These are phyloP conservation scores for Aspergillus ochraceus DNA, from an alignment of 2,329 filamentous ascomycete genomes.

Conservation along the genomic window DNA sequence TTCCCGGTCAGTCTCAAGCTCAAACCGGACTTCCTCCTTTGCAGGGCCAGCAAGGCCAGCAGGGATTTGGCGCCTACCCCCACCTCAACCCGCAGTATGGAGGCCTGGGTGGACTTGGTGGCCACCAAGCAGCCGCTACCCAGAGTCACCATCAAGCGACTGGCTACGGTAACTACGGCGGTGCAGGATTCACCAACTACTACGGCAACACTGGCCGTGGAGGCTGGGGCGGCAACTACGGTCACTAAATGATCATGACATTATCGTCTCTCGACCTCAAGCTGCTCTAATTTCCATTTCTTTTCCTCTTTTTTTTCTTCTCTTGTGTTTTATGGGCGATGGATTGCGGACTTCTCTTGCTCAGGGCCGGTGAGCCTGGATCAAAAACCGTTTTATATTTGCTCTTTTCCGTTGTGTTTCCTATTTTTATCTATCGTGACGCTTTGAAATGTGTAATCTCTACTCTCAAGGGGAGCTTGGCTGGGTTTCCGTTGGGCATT, in stretches of 20 bases:
- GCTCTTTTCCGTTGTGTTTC: slow-evolving; percentile 3
- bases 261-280: slow-evolving; percentile 26
- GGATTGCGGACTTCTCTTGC: slow-evolving; percentile 32
- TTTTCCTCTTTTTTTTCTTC: background rate
- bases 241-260: slow-evolving; percentile 39
- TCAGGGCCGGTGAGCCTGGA: slow-evolving; percentile 20
- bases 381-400: slow-evolving; percentile 22
- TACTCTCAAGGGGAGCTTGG: slow-evolving; percentile 42
- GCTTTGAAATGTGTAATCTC: slow-evolving; percentile 42
- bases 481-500: slow-evolving; percentile 27
- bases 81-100: slow-evolving; percentile 56
- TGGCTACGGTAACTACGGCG: slow-evolving; percentile 45
- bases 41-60: slow-evolving; percentile 54
- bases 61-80: slow-evolving; percentile 58
- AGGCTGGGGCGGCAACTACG: slow-evolving; percentile 50
- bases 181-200: slow-evolving; percentile 44
- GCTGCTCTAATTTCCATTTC: slow-evolving; percentile 21
- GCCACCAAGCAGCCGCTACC: slow-evolving; percentile 42
- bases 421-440: slow-evolving; percentile 20
- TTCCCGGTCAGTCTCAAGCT: slow-evolving; percentile 50
- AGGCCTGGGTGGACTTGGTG: slow-evolving; percentile 44
- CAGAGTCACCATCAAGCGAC: slow-evolving; percentile 43
- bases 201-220: slow-evolving; percentile 46
- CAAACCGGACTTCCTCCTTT: slow-evolving; percentile 56
- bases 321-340: slow-evolving; percentile 19